Evolutionary conservation across 163 green algal genomes (phyloP), one percentile per base, ranked within the genome.

Genomic region (Trebouxiophyceae sp.): DNA sequence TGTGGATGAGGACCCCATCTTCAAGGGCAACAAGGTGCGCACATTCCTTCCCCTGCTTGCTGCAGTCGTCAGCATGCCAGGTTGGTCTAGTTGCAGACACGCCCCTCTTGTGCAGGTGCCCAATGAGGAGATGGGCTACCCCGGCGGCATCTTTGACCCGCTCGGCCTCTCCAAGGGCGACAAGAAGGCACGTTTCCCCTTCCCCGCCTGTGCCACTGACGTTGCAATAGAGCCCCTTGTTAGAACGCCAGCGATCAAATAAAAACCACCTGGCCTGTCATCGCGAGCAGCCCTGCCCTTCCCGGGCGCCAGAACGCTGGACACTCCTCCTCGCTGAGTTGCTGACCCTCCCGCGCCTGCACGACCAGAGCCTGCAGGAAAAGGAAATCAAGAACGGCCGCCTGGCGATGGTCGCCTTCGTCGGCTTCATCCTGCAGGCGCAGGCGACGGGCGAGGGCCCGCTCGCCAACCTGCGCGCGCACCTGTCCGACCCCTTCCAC

Each of bases 311-410:
- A n/a, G n/a, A n/a, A n/a, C n/a, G n/a, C n/a, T n/a, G n/a, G n/a
- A n/a, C n/a, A n/a, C n/a, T n/a, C n/a, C n/a, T n/a, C n/a, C n/a
- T n/a, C n/a, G n/a, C n/a, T n/a, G n/a, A n/a, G n/a, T n/a, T n/a
- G n/a, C n/a, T n/a, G n/a, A n/a, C n/a, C n/a, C n/a, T n/a, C n/a
- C n/a, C n/a, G n/a, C n/a, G n/a, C n/a, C 4, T 44, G 54, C 5
- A 7, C 33, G 4, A 3, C 6, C 54, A 60, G 54, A 66, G 79
- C 70, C 54, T 86, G 67, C 77, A 92, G 80, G 88, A 77, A 62
- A 91, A 91, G 83, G 87, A 93, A 76, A 89, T 96, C 75, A 96
- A 96, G 84, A 96, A 96, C 71, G 89, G 88, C 45, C 84, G 89
- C 57, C 77, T 50, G 19, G 39, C 39, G 12, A 50, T 50, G 39